Percentiles rank a stretch among this genome's conserved stretches.
phyloP scores from a whole-genome alignment of 176 grass and related monocot species.

The Musa acuminata region DNA sequence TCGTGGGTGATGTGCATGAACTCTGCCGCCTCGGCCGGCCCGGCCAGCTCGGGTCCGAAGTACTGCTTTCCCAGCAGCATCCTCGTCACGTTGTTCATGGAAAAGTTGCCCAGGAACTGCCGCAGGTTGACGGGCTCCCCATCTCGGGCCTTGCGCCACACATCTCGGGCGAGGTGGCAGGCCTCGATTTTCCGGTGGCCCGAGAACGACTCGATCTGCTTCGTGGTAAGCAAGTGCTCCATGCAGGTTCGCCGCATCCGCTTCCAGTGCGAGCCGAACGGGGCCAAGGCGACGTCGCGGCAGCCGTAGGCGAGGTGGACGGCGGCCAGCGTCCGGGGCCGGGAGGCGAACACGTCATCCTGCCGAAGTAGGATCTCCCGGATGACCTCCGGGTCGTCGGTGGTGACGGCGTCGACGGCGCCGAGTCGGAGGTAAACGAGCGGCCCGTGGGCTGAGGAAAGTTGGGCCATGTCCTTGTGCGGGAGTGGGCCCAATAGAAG shows the following conservation, averaged over 20 bases:
- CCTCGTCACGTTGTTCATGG: slow-evolving; percentile 94
- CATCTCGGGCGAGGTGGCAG: slow-evolving; percentile 47
- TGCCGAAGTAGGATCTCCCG: slow-evolving; percentile 78
- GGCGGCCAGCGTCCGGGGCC: slow-evolving; percentile 65
- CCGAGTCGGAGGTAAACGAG: slow-evolving; percentile 87
- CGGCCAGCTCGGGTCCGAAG: slow-evolving; percentile 57
- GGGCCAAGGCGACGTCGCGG: slow-evolving; percentile 59
- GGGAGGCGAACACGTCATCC: slow-evolving; percentile 79
- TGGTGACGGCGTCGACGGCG: slow-evolving; percentile 75
- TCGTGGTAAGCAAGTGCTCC: slow-evolving; percentile 85
- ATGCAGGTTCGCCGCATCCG: slow-evolving; percentile 77
- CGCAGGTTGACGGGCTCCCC: slow-evolving; percentile 54
- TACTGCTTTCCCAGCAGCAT: slow-evolving; percentile 90
- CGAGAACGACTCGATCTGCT: slow-evolving; percentile 54
- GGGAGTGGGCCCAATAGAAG: slow-evolving; percentile 67
- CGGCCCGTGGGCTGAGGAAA: slow-evolving; percentile 59
- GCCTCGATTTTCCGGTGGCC: slow-evolving; percentile 53
- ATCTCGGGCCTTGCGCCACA: slow-evolving; percentile 42
- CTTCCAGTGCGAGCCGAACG: slow-evolving; percentile 77
- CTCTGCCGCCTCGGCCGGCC: slow-evolving; percentile 66
- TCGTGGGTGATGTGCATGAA: slow-evolving; percentile 91
- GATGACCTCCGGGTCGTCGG: slow-evolving; percentile 76
- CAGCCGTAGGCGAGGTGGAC: slow-evolving; percentile 68
- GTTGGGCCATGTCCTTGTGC: slow-evolving; percentile 75
- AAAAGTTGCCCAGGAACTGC: slow-evolving; percentile 66